A percentile compares a stretch with the other conserved stretches of the same genome.
Evolutionary conservation across 257 asterid species (phyloP).

Genomic region (Solanum bulbocastanum): DNA sequence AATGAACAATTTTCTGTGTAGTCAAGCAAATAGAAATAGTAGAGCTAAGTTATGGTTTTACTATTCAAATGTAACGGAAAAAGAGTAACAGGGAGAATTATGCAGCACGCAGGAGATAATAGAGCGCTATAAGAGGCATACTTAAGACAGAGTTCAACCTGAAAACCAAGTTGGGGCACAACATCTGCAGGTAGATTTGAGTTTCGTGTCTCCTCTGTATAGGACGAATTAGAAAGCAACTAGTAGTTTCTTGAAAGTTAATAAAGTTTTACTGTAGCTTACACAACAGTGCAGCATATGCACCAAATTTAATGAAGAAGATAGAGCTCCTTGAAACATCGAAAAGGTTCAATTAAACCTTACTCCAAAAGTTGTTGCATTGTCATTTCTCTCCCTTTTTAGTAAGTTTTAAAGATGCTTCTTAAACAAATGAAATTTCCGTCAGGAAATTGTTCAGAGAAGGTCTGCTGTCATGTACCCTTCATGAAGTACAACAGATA

Average conservation of each 20-base stretch:
- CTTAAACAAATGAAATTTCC: background rate
- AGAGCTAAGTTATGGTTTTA: too few relatives aligned
- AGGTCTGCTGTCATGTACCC: too few relatives aligned
- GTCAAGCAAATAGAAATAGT: too few relatives aligned
- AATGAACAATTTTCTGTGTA: too few relatives aligned
- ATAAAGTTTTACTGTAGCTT: too few relatives aligned
- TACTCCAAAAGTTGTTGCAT: background rate
- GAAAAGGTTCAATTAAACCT: conserved; percentile 32
- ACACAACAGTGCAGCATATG: background rate
- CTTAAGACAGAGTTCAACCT: conserved; percentile 35
- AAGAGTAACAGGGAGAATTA: background rate
- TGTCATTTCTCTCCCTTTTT: background rate
- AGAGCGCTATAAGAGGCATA: conserved; percentile 26
- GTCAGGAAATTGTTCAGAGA: background rate
- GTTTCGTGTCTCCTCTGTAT: background rate
- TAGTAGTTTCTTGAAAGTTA: background rate
- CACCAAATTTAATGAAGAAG: conserved; percentile 58
- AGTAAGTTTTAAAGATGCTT: background rate
- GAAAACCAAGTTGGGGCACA: conserved; percentile 38
- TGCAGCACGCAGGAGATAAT: conserved; percentile 51
- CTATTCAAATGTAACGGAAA: too few relatives aligned
- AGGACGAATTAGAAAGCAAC: background rate
- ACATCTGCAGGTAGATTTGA: conserved; percentile 38
- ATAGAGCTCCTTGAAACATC: conserved; percentile 71
- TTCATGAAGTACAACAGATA: background rate